Base-by-base conservation (phyloP, 306 rosid species). In the Rosa rugosa region DNA sequence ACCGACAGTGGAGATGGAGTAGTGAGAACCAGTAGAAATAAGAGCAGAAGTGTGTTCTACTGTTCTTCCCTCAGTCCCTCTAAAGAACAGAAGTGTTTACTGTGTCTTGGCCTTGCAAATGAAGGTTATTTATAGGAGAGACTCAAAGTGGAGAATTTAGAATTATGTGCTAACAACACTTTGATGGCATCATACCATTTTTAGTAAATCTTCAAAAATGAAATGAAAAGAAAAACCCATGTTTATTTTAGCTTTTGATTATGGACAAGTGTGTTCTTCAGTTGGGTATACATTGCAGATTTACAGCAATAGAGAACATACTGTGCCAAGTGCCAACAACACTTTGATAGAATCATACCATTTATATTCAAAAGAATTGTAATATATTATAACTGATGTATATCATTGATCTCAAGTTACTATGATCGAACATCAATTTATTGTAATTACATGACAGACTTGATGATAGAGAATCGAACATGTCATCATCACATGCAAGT, bases 1-100 rank as follows among this genome's bases (percentile, higher is more conserved):
- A 14, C 40, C 25, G 4, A 81, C 36, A 75, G 67, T 53, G 77
- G 84, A 81, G 49, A 87, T 68, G 83, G 56, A 84, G 83, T 38
- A 78, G 59, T 9, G 60, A 11, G 75, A 6, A 7, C 81, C 79
- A 0, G 34, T 20, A 0, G 63, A 8, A 1, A 0, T 16, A n/a
- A 73, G 81, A 23, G 25, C 27, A 12, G 67, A 27, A 62, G 67
- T 27, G 16, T 60, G 66, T 60, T 38, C 40, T 25, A 27, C 67
- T 62, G 67, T 11, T 62, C 34, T 57, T 22, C 34, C 22, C 31
- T 57, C 34, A 57, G 34, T 23, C 40, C 40, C 67, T 62, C 67
- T n/a, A 59, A 56, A 1, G 66, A 64, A 64, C 41, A 27, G 18
- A 23, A 62, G 34, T 8, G 14, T 11, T 23, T 22, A 27, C 34